A percentile compares a stretch with the other conserved stretches of the same genome.
phyloP scores from a whole-genome alignment of 805 yeast genomes.

The Candida yuanshanica region DNA sequence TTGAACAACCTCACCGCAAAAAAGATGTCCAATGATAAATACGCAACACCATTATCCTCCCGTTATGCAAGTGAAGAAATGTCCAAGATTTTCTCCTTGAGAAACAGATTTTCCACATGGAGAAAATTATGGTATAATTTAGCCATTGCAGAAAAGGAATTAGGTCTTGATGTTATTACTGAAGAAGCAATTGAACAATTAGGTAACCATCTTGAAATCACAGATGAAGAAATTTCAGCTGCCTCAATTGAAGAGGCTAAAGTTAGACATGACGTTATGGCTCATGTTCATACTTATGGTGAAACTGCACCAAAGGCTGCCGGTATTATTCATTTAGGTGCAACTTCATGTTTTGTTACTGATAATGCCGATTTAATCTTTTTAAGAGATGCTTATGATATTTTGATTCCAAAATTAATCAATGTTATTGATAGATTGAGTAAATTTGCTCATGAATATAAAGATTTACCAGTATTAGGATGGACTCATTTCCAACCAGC shows the following conservation, averaged over 20 bases:
- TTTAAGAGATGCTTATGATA: conserved; percentile 90
- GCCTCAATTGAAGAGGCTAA: conserved; percentile 94
- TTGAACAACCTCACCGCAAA: no score
- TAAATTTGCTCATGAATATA: conserved; percentile 83
- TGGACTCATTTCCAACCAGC: conserved; percentile 99
- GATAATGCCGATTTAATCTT: conserved; percentile 97
- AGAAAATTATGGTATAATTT: conserved; percentile 93
- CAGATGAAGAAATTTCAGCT: conserved; percentile 86
- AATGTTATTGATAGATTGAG: conserved; percentile 90
- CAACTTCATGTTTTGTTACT: conserved; percentile 96
- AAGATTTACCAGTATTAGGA: conserved; percentile 94
- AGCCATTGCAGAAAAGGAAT: conserved; percentile 91
- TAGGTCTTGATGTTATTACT: conserved; percentile 78
- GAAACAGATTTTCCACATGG: conserved; percentile 97
- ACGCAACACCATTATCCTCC: conserved; percentile 89
- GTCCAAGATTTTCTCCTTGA: conserved; percentile 85
- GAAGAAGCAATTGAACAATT: conserved; percentile 91
- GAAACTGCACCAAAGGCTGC: conserved; percentile 92
- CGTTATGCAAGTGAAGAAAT: conserved; percentile 98
- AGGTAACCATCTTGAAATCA: conserved; percentile 68
- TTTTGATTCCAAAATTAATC: conserved; percentile 89
- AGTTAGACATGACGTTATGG: conserved; percentile 99
- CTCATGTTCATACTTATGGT: conserved; percentile 96
- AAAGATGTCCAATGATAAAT: conserved; percentile 58
- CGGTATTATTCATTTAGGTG: conserved; percentile 96